A percentile compares a stretch with the other conserved stretches of the same genome.
These are phyloP conservation scores for Penicillium sp. DNA, from an alignment of 2,329 filamentous ascomycete genomes.

Conservation along the genomic window DNA sequence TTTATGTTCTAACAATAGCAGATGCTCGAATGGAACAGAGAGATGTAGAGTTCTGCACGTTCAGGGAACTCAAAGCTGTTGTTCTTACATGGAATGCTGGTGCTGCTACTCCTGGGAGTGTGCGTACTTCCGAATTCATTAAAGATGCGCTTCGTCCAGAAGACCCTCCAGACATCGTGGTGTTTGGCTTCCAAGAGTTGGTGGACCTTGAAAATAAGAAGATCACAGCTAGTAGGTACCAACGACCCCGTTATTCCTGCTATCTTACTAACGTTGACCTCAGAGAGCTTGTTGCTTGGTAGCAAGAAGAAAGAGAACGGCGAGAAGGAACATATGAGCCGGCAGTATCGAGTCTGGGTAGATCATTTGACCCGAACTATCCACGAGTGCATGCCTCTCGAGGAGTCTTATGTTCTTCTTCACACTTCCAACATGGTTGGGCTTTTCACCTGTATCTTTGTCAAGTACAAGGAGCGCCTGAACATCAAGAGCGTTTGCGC, in stretches of 20 bases:
- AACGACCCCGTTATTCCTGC: not conserved
- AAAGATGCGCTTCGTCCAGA: conserved; percentile 74
- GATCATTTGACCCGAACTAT: conserved; percentile 81
- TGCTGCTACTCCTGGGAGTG: conserved; percentile 82
- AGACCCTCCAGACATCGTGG: conserved; percentile 79
- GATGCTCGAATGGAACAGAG: conserved; percentile 82
- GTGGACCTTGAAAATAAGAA: conserved; percentile 98
- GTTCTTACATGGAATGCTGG: conserved; percentile 97
- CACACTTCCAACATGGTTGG: conserved; percentile 90
- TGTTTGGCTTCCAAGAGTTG: conserved; percentile 98
- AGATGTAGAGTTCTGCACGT: conserved; percentile 80
- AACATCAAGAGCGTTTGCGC: conserved; percentile 75
- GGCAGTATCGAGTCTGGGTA: conserved; percentile 94
- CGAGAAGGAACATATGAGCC: conserved; percentile 86
- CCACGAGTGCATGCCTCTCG: conserved; percentile 76
- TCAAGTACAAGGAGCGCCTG: conserved; percentile 74
- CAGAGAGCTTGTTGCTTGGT: conserved; percentile 77
- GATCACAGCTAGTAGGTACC: conserved; percentile 75
- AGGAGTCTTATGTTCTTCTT: conserved; percentile 78
- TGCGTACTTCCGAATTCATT: conserved; percentile 79
- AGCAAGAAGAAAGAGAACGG: conserved; percentile 77
- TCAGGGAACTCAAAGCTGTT: conserved; percentile 75
- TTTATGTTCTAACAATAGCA: conserved; percentile 29
- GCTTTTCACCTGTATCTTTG: conserved; percentile 92
- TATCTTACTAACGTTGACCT: not conserved